Evolutionary conservation across 1,284 basidiomycete species (phyloP).

Genomic region (Papiliotrema nemorosa): DNA sequence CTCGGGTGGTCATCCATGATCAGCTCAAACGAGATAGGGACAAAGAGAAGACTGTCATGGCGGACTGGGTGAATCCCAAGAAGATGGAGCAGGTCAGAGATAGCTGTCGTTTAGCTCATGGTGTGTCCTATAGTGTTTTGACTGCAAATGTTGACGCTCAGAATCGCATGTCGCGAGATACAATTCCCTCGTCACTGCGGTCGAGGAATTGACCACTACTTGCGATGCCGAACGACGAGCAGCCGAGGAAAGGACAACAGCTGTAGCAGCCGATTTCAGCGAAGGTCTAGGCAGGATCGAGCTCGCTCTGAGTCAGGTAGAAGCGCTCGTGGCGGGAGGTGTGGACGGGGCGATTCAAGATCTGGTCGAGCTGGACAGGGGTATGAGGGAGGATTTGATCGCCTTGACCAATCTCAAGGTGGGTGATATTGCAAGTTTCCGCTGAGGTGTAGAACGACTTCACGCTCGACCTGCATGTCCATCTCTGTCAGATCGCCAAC

Average conservation of each 20-base stretch:
- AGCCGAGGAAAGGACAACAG: slow-evolving; percentile 57
- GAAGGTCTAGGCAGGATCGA: slow-evolving; percentile 34
- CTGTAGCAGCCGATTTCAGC: slow-evolving; percentile 48
- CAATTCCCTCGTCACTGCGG: slow-evolving; percentile 25
- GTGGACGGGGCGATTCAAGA: slow-evolving; percentile 21
- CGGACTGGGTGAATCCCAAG: slow-evolving; percentile 40
- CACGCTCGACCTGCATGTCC: slow-evolving; percentile 64
- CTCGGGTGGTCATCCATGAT: slow-evolving; percentile 38
- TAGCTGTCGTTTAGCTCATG: slow-evolving; percentile 32
- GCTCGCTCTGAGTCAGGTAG: slow-evolving; percentile 31
- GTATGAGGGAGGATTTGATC: slow-evolving; percentile 42
- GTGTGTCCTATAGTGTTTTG: slow-evolving; percentile 17
- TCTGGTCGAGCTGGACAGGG: slow-evolving; percentile 37
- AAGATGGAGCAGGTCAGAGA: slow-evolving; percentile 47
- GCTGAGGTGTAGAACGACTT: slow-evolving; percentile 62
- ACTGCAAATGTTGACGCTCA: slow-evolving; percentile 7
- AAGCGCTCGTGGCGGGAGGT: slow-evolving; percentile 22
- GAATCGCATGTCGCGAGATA: slow-evolving; percentile 34
- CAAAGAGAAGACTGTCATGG: slow-evolving; percentile 36
- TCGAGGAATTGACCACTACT: slow-evolving; percentile 61
- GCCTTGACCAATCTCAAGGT: slow-evolving; percentile 44
- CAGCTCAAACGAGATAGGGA: slow-evolving; percentile 25
- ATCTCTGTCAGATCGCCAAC: slow-evolving; percentile 65
- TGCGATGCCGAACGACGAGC: slow-evolving; percentile 68
- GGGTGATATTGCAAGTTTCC: slow-evolving; percentile 1